Base-by-base conservation (phyloP, 345 rosid species). In the Geranium rotundifolium region DNA sequence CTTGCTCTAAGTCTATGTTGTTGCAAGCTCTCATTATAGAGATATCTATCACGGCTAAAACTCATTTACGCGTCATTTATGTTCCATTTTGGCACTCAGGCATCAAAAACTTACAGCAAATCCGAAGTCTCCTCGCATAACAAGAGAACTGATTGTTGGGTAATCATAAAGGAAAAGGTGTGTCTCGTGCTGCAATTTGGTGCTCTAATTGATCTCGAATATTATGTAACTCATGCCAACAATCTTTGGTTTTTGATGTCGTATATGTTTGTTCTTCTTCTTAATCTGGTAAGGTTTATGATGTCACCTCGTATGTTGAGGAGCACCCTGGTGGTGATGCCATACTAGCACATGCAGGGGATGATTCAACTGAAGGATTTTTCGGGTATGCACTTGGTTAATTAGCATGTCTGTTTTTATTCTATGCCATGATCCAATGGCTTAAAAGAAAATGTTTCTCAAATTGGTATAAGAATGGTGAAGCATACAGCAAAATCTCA, bases 321-420 rank as follows among this genome's bases (percentile, higher is more conserved):
- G 99, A 87, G 61, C 97, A 93, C 65, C 99, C 97, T 5, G 97
- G 99, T 65, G 99, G 91, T 56, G 99, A 93, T 63, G 85, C 97
- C 58, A 93, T 93, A 69, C 81, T 93, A 61, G 77, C 70, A 54
- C 88, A 89, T 69, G 97, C 99, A 5, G 99, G 99, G 29, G 90
- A 79, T 76, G 96, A 93, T 83, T 86, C 99, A 3, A 93, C 91
- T 1, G 80, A 82, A 70, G 99, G 99, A 2, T 93, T 93, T 79
- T 90, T 52, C 61, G 96, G 99, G 95, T 87, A 81, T 65, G 76
- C 54, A 46, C 52, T 46, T 14, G 3, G 13, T 46, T 14, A 46
- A 46, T 41, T 46, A 46, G 1, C 52, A 46, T 46, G 15, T 46
- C 16, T 14, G 3, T 7, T 46, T 46, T 46, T 46, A 46, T 7